These are phyloP conservation scores for Stentor roeselii DNA, from an alignment of 73 alveolate genomes.

Conservation along the genomic window DNA sequence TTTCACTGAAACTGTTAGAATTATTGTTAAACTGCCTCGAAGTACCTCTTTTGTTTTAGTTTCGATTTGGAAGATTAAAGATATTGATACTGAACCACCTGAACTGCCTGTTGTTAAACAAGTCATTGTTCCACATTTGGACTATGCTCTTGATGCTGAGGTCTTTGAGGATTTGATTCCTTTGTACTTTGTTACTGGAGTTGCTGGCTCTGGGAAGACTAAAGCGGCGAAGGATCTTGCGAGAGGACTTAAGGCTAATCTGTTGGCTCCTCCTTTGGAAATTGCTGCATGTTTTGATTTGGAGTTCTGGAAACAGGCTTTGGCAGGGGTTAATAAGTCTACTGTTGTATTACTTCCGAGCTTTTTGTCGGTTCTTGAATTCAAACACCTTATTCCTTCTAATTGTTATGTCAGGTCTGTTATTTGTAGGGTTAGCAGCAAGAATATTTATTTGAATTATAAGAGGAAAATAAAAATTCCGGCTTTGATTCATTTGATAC, in stretches of 20 bases:
- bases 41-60: neutral
- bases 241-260: conserved; percentile 39
- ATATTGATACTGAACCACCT: neutral
- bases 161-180: neutral
- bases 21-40: neutral
- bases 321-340: neutral
- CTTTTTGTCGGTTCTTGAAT: neutral
- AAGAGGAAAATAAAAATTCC: conserved; percentile 43
- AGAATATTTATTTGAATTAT: conserved; percentile 44
- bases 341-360: neutral
- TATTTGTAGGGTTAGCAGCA: conserved; percentile 46
- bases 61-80: conserved; percentile 4
- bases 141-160: conserved; percentile 24
- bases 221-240: conserved; percentile 43
- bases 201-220: conserved; percentile 65
- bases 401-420: conserved; percentile 37
- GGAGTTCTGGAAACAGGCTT: neutral
- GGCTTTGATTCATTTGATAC: conserved; percentile 28
- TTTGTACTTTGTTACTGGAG: conserved; percentile 43
- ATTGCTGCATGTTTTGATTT: neutral
- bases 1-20: neutral
- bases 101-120: neutral
- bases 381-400: neutral
- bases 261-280: neutral
- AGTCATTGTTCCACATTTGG: conserved; percentile 19